These are phyloP conservation scores for Debaryomyces udenii DNA, from an alignment of 1,139 yeast genomes.

Conservation along the genomic window DNA sequence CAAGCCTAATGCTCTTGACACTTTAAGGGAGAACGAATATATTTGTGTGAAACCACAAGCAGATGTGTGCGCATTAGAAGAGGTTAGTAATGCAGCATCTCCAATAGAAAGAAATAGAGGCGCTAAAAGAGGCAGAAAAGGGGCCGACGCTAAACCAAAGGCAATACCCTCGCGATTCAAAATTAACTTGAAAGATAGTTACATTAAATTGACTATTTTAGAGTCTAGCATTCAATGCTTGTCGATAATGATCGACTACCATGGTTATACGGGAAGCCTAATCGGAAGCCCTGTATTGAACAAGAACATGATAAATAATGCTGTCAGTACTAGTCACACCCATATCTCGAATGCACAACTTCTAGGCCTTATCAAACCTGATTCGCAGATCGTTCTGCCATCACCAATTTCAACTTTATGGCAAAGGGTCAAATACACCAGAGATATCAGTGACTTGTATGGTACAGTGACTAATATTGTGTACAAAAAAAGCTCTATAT, in stretches of 20 bases:
- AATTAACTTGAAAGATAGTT: conserved; percentile 15
- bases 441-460: conserved; percentile 14
- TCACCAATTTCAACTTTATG: conserved; percentile 13
- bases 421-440: conserved; percentile 16
- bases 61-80: conserved; percentile 10
- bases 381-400: neutral
- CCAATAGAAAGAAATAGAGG: conserved; percentile 23
- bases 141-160: conserved; percentile 19
- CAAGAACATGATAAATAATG: conserved; percentile 11
- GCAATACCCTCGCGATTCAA: conserved; percentile 19
- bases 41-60: neutral
- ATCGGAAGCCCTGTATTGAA: conserved; percentile 10
- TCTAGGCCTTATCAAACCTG: conserved; percentile 8
- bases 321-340: conserved; percentile 8
- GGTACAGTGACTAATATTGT: conserved; percentile 18
- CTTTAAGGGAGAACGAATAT: neutral
- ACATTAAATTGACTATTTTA: conserved; percentile 14
- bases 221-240: conserved; percentile 17
- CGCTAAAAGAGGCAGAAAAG: conserved; percentile 29
- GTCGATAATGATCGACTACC: conserved; percentile 14
- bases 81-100: conserved; percentile 12
- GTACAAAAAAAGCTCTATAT: conserved; percentile 25
- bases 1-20: neutral
- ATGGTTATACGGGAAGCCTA: conserved; percentile 14
- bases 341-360: conserved; percentile 4